Conservation (phyloP, 441 rosid species). For the Francoa sonchifolia region DNA sequence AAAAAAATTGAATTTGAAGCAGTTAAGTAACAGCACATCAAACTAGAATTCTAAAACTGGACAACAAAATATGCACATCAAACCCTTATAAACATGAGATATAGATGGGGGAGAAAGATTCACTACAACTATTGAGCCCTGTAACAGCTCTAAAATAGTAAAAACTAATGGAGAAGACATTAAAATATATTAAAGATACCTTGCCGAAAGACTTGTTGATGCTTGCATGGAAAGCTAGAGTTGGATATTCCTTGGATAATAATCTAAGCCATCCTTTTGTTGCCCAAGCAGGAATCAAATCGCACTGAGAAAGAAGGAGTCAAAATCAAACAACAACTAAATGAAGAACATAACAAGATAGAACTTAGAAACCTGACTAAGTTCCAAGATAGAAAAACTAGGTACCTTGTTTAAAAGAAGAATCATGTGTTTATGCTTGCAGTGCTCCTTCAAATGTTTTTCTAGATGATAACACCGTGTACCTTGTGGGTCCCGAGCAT, state of each 20-base stretch:
- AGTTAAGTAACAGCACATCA: constrained; percentile 1
- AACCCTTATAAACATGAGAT: too few relatives aligned
- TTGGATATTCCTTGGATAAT: constrained; percentile 86
- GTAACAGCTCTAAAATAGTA: too few relatives aligned
- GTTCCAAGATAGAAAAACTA: constrained; percentile 1
- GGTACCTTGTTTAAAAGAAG: constrained; percentile 72
- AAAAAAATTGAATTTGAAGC: not conserved
- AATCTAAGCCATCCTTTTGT: constrained; percentile 85
- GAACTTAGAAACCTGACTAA: too few relatives aligned
- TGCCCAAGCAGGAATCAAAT: constrained; percentile 94
- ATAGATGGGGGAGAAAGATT: too few relatives aligned
- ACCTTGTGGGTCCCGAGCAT: constrained; percentile 95
- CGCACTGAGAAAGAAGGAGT: constrained; percentile 41
- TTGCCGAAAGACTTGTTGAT: constrained; percentile 85
- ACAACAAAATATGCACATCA: constrained; percentile 1
- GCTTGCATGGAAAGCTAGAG: constrained; percentile 94
- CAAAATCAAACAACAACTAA: too few relatives aligned
- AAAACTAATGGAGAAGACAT: too few relatives aligned
- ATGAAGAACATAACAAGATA: too few relatives aligned
- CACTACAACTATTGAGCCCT: too few relatives aligned
- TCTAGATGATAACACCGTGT: constrained; percentile 86
- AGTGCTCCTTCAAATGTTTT: constrained; percentile 80
- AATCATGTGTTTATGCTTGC: constrained; percentile 82
- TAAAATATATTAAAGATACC: constrained; percentile 21
- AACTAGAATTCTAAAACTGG: not conserved